These are phyloP conservation scores for Xylaria sp. DNA, from an alignment of 2,329 filamentous ascomycete species.

Conservation along the genomic window DNA sequence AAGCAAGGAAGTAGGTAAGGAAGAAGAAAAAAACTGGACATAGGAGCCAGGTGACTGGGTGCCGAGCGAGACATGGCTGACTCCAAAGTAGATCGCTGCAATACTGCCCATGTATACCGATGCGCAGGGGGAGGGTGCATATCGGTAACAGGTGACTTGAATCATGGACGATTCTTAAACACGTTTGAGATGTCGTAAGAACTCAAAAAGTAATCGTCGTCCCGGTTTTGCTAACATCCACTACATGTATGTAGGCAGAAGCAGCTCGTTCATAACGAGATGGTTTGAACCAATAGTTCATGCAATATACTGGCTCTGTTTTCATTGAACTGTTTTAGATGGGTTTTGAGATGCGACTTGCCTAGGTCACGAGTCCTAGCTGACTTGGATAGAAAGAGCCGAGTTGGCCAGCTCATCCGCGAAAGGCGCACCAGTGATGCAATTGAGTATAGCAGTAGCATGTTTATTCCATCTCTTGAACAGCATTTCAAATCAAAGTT, in stretches of 20 bases:
- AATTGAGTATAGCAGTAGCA: neutral
- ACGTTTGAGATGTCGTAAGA: conserved; percentile 35
- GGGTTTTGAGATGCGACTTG: neutral
- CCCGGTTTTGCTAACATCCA: neutral
- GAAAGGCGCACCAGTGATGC: neutral
- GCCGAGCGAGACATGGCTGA: conserved; percentile 15
- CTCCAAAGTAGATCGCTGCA: conserved; percentile 8
- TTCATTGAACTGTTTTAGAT: neutral
- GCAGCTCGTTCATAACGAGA: neutral
- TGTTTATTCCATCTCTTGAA: conserved; percentile 6
- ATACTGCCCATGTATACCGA: conserved; percentile 2
- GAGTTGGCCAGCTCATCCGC: neutral
- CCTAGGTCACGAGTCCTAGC: neutral
- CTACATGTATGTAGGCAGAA: neutral
- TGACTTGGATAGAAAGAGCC: neutral
- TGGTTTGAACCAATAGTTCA: neutral
- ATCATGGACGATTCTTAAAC: conserved; percentile 37
- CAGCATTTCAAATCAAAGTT: no score
- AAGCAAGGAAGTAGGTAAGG: no score
- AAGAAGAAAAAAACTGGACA: neutral
- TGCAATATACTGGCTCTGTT: neutral
- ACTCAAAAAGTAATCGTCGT: conserved; percentile 18
- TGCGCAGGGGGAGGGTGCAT: conserved; percentile 11
- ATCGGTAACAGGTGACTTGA: conserved; percentile 34
- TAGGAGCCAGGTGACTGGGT: neutral